phyloP scores from a whole-genome alignment of 1,284 basidiomycete genomes.

The Fomitopsis betulina region DNA sequence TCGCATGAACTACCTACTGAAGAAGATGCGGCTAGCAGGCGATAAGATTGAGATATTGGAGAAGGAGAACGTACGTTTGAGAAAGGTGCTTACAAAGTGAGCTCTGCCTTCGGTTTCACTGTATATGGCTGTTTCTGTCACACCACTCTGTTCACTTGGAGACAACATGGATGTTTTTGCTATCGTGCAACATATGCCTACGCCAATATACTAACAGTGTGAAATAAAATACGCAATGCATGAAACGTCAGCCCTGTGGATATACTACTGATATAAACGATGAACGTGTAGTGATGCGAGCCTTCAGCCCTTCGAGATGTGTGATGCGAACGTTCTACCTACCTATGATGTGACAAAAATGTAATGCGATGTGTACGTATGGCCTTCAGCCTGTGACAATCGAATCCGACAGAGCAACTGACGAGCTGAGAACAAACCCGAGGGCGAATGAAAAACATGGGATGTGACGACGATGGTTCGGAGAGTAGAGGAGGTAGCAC shows the following conservation, averaged over 20 bases:
- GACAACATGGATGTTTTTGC: neutral
- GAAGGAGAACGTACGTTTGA: conserved; percentile 62
- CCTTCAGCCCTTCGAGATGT: neutral
- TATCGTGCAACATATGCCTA: neutral
- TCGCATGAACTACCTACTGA: conserved; percentile 65
- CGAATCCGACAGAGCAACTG: conserved; percentile 1
- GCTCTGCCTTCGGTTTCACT: neutral
- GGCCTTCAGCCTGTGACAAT: conserved; percentile 8
- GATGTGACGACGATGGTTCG: neutral
- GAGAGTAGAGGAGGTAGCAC: neutral
- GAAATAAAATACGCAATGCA: conserved; percentile 24
- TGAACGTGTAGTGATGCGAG: conserved; percentile 1
- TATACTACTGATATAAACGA: conserved; percentile 14
- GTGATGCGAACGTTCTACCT: conserved; percentile 3
- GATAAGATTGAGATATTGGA: conserved; percentile 67
- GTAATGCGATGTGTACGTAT: conserved; percentile 1
- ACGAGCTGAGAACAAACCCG: neutral
- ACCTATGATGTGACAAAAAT: conserved; percentile 3
- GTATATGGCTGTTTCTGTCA: neutral
- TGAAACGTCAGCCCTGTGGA: conserved; percentile 25
- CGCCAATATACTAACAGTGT: conserved; percentile 1
- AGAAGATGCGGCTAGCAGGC: conserved; percentile 71
- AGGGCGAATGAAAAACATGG: neutral
- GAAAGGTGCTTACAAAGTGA: conserved; percentile 40
- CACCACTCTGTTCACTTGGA: neutral